Evolutionary conservation across 176 grass and related monocot genomes (phyloP), one percentile per base, ranked within the genome.

Genomic region (Aegilops bicornis): DNA sequence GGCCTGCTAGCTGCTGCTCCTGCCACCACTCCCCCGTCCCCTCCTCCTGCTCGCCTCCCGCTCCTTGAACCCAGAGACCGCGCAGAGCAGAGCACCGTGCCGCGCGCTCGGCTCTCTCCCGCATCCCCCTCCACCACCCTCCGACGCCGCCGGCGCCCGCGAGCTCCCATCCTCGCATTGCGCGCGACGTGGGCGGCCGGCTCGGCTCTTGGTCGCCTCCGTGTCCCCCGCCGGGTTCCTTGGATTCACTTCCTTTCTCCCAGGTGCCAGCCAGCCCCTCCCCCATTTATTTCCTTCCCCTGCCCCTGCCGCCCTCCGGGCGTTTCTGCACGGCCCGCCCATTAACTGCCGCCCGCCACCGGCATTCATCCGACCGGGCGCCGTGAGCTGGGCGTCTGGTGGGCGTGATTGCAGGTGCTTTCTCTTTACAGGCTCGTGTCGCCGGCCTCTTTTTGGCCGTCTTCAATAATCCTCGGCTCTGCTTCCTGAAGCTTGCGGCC

Each of bases 331-430:
- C 63, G 77, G 22, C 17, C 61, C 7, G 82, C 54, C 71, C 85
- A 79, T 84, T 91, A 87, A 81, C 89, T 87, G 22, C 74, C 47
- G 76, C 27, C 15, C 9, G 68, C 81, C 19, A 66, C 65, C 8
- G 42, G 71, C 82, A 88, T 88, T 86, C 72, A 82, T 91, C 83
- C 74, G 16, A 22, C 25, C 84, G 37, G 45, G 56, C 74, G 20
- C 27, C 25, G 31, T 8, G 54, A 64, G 79, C 79, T 71, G 73
- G 16, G 37, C 54, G 30, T 82, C 69, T 64, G 48, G 81, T 79
- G 81, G 9, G 64, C 15, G 63, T 14, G 0, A 52, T 23, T 36
- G 7, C 48, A 64, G 73, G 86, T 22, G 33, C 52, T 58, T 69
- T 69, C 37, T 58, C 32, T 70, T 25, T 45, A 36, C 22, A 56